Evolutionary conservation across 2,329 filamentous ascomycete genomes (phyloP).

Genomic region (Daldinia eschscholtzii): DNA sequence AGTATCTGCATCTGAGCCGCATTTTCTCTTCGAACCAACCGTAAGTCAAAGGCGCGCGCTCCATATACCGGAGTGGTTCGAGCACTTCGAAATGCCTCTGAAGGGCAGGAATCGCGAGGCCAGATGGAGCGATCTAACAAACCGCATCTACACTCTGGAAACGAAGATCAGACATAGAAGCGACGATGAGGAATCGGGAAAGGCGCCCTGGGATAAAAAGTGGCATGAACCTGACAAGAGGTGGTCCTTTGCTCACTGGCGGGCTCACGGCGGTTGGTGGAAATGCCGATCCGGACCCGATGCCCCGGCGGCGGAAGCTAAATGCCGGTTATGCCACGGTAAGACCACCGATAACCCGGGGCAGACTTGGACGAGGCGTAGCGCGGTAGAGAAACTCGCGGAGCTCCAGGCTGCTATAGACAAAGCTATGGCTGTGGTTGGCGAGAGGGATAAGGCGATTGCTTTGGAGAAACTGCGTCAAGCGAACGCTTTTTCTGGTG

Average conservation of each 20-base stretch:
- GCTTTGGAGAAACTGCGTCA: conserved; percentile 8
- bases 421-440: background rate
- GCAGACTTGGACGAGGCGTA: background rate
- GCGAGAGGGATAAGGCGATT: conserved; percentile 36
- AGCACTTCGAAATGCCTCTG: conserved; percentile 29
- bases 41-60: background rate
- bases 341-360: background rate
- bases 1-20: background rate
- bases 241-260: conserved; percentile 42
- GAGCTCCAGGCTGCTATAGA: background rate
- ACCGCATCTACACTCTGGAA: conserved; percentile 33
- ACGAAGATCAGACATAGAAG: conserved; percentile 4
- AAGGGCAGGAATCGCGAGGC: conserved; percentile 27
- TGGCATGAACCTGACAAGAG: conserved; percentile 45
- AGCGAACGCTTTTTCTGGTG: background rate
- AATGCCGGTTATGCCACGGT: conserved; percentile 29
- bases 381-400: conserved; percentile 16
- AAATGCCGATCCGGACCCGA: conserved; percentile 41
- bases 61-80: conserved; percentile 48
- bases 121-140: conserved; percentile 38
- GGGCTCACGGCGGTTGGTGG: conserved; percentile 46
- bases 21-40: background rate
- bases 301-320: conserved; percentile 25
- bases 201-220: conserved; percentile 43
- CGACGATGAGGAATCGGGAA: background rate